phyloP scores from a whole-genome alignment of 495 filamentous ascomycete genomes.

The Elaphomyces granulatus region DNA sequence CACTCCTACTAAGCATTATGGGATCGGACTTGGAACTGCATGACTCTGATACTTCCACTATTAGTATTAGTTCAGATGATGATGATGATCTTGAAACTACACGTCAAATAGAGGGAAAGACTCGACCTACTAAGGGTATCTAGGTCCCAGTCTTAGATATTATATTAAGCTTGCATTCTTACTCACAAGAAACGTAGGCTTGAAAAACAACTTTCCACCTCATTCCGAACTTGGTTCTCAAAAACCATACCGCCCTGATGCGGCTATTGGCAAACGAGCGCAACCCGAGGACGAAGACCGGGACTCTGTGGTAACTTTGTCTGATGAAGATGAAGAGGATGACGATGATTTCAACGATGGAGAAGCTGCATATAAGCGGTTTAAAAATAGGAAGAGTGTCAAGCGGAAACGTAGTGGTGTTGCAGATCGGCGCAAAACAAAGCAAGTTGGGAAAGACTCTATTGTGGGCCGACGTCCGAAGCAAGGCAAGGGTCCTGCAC shows the following conservation, averaged over 20 bases:
- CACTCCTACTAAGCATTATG: too few relatives aligned
- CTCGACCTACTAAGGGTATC: background rate
- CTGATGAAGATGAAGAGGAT: slow-evolving; percentile 14
- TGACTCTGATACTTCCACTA: slow-evolving; percentile 7
- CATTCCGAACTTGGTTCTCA: too few relatives aligned
- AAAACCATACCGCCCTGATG: too few relatives aligned
- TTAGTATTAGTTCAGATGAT: slow-evolving; percentile 9
- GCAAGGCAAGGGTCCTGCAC: slow-evolving; percentile 1
- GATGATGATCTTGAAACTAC: slow-evolving; percentile 30
- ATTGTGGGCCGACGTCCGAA: slow-evolving; percentile 8
- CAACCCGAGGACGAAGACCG: background rate
- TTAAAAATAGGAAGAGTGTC: slow-evolving; percentile 42
- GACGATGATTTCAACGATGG: slow-evolving; percentile 33
- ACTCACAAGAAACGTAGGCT: too few relatives aligned
- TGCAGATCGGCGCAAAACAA: slow-evolving; percentile 31
- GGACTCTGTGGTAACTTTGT: background rate
- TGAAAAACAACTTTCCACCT: too few relatives aligned
- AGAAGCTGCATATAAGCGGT: slow-evolving; percentile 40
- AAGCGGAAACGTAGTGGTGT: slow-evolving; percentile 40
- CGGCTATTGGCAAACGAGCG: background rate
- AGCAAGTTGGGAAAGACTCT: slow-evolving; percentile 6
- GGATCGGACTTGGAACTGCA: slow-evolving; percentile 10
- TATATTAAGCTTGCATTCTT: too few relatives aligned
- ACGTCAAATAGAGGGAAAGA: background rate
- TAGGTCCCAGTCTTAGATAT: too few relatives aligned